Base-by-base conservation (phyloP, 495 filamentous ascomycete genomes). In the Aspergillus asperescens region DNA sequence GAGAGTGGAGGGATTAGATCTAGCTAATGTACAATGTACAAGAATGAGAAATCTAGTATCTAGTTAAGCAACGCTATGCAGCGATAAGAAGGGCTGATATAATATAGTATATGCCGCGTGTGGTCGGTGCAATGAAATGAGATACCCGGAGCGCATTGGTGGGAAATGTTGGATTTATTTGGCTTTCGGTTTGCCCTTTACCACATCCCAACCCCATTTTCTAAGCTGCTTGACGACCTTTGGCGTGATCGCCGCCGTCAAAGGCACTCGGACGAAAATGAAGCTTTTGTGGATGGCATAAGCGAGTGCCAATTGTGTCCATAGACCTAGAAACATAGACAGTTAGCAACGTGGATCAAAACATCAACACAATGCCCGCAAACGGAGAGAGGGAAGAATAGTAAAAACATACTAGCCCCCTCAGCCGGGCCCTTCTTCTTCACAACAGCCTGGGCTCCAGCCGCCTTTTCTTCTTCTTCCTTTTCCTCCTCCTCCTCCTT, bases 211-310 rank as follows among this genome's bases (percentile, higher is more conserved):
- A 3, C 93, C 93, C 90, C 91, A 95, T 5, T 81, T 75, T 48
- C 93, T 72, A 4, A 98, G 74, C 13, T 81, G 78, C 69, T 89
- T 90, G 53, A 96, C 93, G 9, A 97, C 85, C 65, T 93, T 95
- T 2, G 94, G 93, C 6, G 87, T 89, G 12, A 96, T 78, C 1
- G 89, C 92, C 10, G 86, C 91, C 2, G 93, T 90, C 56, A 96
- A 64, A 2, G 93, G 93, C 2, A 98, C 87, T 7, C 93, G 80
- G 48, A 97, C 70, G 67, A 99, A 96, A 46, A 99, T 96, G 68
- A 98, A 91, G 55, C 86, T 93, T 70, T 99, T 99, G 76, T 99
- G 93, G 45, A 99, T 86, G 0, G 92, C 93, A 60, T 99, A 99
- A 5, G 93, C 94, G 12, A 99, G 80, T 12, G 87, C 93, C 22